Percentiles rank a stretch among this genome's conserved stretches.
Evolutionary conservation across 345 rosid genomes (phyloP).

Genomic region (Alliaria petiolata): DNA sequence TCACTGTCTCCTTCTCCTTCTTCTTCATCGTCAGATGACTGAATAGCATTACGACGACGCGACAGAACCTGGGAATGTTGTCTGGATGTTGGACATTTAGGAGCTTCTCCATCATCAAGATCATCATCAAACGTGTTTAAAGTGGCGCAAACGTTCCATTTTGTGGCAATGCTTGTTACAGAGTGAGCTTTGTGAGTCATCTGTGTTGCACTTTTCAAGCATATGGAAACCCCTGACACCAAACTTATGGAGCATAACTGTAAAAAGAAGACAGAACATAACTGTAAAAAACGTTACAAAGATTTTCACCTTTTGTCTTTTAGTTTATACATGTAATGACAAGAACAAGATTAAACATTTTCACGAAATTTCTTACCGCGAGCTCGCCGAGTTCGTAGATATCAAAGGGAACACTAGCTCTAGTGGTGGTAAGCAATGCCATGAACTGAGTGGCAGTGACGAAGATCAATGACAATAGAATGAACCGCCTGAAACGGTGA

Average conservation of each 20-base stretch:
- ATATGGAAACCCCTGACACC: slow-evolving; percentile 76
- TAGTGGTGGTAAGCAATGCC: slow-evolving; percentile 52
- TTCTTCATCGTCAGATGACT: slow-evolving; percentile 52
- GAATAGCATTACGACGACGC: slow-evolving; percentile 22
- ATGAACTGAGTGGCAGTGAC: slow-evolving; percentile 78
- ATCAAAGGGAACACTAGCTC: slow-evolving; percentile 53
- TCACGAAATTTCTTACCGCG: slow-evolving; percentile 31
- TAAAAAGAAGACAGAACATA: neutral
- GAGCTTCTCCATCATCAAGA: slow-evolving; percentile 53
- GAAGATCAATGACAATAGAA: slow-evolving; percentile 51
- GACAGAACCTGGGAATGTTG: slow-evolving; percentile 26
- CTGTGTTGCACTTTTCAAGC: slow-evolving; percentile 78
- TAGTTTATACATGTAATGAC: no score
- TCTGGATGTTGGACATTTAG: slow-evolving; percentile 26
- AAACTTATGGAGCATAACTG: slow-evolving; percentile 80
- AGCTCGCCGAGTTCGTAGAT: slow-evolving; percentile 85
- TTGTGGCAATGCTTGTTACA: slow-evolving; percentile 67
- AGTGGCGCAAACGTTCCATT: slow-evolving; percentile 83
- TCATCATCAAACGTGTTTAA: slow-evolving; percentile 52
- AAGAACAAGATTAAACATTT: neutral
- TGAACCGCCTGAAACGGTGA: slow-evolving; percentile 69
- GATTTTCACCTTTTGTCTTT: no score
- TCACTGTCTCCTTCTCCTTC: slow-evolving; percentile 65
- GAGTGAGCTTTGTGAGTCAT: slow-evolving; percentile 81
- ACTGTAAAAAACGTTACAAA: no score